A percentile compares a stretch with the other conserved stretches of the same genome.
Evolutionary conservation across 108 stramenopile species (phyloP).

Genomic region (Stephanodiscus minutulus): DNA sequence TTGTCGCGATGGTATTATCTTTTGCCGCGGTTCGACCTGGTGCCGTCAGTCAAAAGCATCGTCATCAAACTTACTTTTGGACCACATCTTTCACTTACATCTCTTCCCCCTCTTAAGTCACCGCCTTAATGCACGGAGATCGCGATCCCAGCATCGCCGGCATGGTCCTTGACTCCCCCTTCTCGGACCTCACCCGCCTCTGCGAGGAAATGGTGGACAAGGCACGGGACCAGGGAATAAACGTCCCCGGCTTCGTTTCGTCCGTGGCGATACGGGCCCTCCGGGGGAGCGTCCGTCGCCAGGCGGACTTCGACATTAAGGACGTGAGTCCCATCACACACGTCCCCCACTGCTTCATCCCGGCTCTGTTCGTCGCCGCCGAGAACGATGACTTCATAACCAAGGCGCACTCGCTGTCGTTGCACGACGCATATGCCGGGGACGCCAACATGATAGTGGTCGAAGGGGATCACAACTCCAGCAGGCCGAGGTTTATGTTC

Average conservation of each 20-base stretch:
- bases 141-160: constrained; percentile 96
- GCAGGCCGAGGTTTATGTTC: constrained; percentile 94
- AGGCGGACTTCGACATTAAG: constrained; percentile 91
- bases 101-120: constrained; percentile 54
- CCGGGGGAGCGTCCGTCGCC: constrained; percentile 80
- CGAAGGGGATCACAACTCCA: constrained; percentile 97
- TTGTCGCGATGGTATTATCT: not conserved
- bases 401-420: constrained; percentile 78
- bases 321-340: constrained; percentile 88
- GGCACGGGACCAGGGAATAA: constrained; percentile 88
- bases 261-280: constrained; percentile 87
- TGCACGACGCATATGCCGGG: constrained; percentile 93
- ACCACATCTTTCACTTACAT: not conserved
- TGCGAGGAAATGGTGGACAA: constrained; percentile 98
- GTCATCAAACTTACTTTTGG: not conserved
- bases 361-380: constrained; percentile 93
- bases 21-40: not conserved
- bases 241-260: constrained; percentile 77
- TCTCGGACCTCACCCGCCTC: constrained; percentile 90
- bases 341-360: constrained; percentile 92
- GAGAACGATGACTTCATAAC: constrained; percentile 95
- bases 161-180: constrained; percentile 97
- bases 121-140: constrained; percentile 96
- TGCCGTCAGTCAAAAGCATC: not conserved
- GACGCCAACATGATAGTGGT: constrained; percentile 97